phyloP scores from a whole-genome alignment of 805 yeast genomes.

The Starmerella riodocensis region DNA sequence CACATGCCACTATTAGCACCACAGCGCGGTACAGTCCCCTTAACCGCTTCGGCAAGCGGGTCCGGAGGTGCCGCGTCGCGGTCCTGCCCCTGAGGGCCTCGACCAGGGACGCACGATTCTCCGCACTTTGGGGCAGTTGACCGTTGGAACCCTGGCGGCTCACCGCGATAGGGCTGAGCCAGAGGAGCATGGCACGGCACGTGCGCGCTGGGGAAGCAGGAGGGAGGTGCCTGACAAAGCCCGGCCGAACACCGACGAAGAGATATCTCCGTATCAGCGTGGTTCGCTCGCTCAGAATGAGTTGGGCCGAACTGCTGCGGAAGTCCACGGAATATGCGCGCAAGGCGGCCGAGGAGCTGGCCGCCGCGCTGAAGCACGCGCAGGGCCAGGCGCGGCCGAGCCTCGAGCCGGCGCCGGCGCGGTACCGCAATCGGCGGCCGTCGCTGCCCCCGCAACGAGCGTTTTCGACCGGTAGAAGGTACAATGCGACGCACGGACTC shows the following conservation, averaged over 20 bases:
- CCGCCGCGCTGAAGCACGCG: constrained; percentile 10
- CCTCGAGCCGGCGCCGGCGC: constrained; percentile 16
- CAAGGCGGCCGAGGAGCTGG: constrained; percentile 13
- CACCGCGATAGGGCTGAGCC: background rate
- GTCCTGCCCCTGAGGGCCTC: too few species aligned
- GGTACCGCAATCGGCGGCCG: constrained; percentile 7
- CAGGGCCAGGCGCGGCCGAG: constrained; percentile 5
- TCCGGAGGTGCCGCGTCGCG: too few species aligned
- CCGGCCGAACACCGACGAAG: background rate
- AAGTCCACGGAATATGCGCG: constrained; percentile 16
- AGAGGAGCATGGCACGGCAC: background rate
- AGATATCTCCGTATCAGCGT: too few species aligned
- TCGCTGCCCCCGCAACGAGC: constrained; percentile 1
- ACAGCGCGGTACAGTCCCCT: too few species aligned
- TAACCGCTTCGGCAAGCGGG: too few species aligned
- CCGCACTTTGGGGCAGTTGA: too few species aligned
- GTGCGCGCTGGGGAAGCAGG: background rate
- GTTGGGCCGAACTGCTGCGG: constrained; percentile 13
- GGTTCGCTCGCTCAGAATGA: constrained; percentile 3
- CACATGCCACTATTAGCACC: too few species aligned
- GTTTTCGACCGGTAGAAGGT: too few species aligned
- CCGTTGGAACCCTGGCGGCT: background rate
- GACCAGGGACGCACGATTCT: too few species aligned
- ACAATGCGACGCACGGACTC: too few species aligned
- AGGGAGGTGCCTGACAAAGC: too few species aligned